Conservation (phyloP, 306 rosid genomes). For the Lathyrus sativus region DNA sequence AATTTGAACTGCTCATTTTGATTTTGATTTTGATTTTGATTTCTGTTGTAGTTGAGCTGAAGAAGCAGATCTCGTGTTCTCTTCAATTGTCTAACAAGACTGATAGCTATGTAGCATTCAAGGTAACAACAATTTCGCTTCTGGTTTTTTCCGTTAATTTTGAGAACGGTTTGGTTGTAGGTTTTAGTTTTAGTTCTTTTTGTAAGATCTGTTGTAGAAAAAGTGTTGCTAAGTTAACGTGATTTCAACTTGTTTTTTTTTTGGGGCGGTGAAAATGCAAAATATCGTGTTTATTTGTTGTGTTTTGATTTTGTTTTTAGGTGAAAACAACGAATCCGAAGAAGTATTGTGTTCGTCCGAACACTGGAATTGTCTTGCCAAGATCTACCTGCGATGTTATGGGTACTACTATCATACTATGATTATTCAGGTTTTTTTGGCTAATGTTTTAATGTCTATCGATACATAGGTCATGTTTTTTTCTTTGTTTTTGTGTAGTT, state of each 20-base stretch:
- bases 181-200: constrained; percentile 9
- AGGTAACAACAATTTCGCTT: constrained; percentile 49
- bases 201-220: constrained; percentile 25
- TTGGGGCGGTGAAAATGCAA: background rate
- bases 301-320: constrained; percentile 47
- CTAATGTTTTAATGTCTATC: background rate
- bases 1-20: background rate
- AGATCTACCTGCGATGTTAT: constrained; percentile 84
- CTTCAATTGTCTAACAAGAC: constrained; percentile 90
- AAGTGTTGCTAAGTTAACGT: constrained; percentile 13
- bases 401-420: constrained; percentile 50
- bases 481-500: constrained; percentile 42
- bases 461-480: constrained; percentile 1
- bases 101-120: constrained; percentile 84
- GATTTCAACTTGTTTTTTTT: constrained; percentile 7
- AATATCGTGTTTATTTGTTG: constrained; percentile 29
- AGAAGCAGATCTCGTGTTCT: constrained; percentile 97
- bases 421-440: background rate
- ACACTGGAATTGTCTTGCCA: constrained; percentile 87
- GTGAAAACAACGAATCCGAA: constrained; percentile 96
- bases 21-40: background rate
- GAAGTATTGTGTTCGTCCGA: constrained; percentile 98
- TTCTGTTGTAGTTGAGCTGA: constrained; percentile 67
- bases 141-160: no score
- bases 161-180: background rate